Percentiles rank a stretch among this genome's conserved stretches.
These are phyloP conservation scores for Trichomonas gallinae DNA, from an alignment of 208 protist genomes.

Conservation along the genomic window DNA sequence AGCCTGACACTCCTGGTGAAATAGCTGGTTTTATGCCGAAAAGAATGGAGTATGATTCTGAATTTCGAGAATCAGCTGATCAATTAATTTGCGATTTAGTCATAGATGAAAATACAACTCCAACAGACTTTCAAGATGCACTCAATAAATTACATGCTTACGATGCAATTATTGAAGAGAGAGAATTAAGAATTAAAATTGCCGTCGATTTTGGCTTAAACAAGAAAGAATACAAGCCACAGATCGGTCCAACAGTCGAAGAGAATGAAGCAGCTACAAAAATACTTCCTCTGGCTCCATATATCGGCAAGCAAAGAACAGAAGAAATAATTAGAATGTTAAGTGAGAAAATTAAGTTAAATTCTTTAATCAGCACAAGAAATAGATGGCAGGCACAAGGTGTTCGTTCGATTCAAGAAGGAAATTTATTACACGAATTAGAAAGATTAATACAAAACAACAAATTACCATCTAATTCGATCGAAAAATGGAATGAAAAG, in stretches of 20 bases:
- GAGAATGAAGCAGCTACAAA: not conserved
- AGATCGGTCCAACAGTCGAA: not conserved
- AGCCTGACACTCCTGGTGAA: not conserved
- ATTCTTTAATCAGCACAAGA: not conserved
- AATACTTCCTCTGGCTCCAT: not conserved
- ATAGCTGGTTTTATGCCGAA: not conserved
- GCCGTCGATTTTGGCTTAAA: not conserved
- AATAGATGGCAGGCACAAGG: not conserved
- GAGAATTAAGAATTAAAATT: not conserved
- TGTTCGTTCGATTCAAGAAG: not conserved
- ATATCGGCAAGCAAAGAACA: not conserved
- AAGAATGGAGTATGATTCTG: not conserved
- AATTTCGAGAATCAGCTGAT: not conserved
- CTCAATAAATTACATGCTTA: not conserved
- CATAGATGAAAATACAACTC: not conserved
- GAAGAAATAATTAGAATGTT: not conserved
- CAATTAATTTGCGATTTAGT: not conserved
- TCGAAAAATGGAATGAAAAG: not conserved
- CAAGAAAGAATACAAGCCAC: not conserved
- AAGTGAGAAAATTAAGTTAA: not conserved
- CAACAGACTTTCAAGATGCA: not conserved
- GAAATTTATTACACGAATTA: not conserved
- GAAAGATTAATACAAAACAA: not conserved
- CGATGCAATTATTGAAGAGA: not conserved
- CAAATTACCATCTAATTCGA: not conserved